Base-by-base conservation (phyloP, 2,329 filamentous ascomycete species). In the Cordyceps cateniannulata region DNA sequence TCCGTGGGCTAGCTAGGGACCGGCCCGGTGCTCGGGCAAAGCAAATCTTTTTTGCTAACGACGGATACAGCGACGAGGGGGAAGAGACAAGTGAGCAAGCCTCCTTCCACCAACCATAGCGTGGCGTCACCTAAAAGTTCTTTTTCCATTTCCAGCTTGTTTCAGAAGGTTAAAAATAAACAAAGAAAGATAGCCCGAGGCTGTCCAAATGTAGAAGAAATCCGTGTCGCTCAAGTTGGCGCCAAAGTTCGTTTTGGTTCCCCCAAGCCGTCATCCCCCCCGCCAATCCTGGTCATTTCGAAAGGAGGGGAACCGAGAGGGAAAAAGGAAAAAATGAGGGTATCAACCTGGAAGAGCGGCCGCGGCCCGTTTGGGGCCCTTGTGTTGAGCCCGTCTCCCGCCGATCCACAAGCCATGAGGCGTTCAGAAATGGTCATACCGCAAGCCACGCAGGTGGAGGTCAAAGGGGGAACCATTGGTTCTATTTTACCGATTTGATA, bases 21-120 rank as follows among this genome's bases (percentile, higher is more conserved):
- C 55, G 55, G 55, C 44, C 55, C 55, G 55, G 44, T 54, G 55
- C 29, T 49, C 55, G 44, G 38, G n/a, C 45, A 44, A 51, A 60
- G 57, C 57, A 53, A 60, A 52, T 60, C 49, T 48, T 60, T 20
- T 10, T 48, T 35, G 42, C 53, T 42, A 56, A 22, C 35, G 47
- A 47, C 24, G 32, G 24, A 25, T 20, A 14, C 6, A 47, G 22
- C 1, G 24, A 14, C 35, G n/a, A 44, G 22, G 22, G 55, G 45
- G 22, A 59, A 50, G 24, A 24, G 24, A 10, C 3, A 32, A 32
- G 29, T 14, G 16, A 38, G 10, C 35, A 24, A 6, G n/a, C 9
- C 27, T 5, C 2, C 29, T 10, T 7, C 53, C 24, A 35, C 53
- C 25, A 56, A 58, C 35, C 45, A 50, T 29, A 40, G 32, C 29